A percentile compares a stretch with the other conserved stretches of the same genome.
These are phyloP conservation scores for Gymnopilus dilepis DNA, from an alignment of 768 basidiomycete genomes.

Conservation along the genomic window DNA sequence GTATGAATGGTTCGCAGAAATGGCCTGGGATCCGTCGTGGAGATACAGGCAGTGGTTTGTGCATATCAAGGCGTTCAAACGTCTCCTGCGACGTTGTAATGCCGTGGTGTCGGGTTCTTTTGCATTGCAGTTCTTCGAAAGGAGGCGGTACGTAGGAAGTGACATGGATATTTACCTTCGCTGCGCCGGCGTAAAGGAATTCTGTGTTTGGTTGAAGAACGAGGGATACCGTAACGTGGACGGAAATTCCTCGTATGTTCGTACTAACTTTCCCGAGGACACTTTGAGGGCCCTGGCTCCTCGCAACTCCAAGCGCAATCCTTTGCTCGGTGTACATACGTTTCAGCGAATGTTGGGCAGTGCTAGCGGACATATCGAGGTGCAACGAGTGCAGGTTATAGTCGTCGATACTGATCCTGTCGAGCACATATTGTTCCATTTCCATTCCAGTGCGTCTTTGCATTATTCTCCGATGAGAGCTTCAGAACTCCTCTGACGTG, in stretches of 20 bases:
- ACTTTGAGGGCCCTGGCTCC: background rate
- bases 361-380: background rate
- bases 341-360: background rate
- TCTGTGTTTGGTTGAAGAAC: background rate
- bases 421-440: background rate
- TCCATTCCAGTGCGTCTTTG: background rate
- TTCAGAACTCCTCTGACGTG: no score
- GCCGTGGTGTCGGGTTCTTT: background rate
- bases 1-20: background rate
- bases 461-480: no score
- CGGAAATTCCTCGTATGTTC: background rate
- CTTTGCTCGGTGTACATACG: background rate
- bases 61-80: background rate
- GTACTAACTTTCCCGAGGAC: background rate
- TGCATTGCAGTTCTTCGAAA: background rate
- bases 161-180: background rate
- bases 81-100: background rate
- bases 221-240: background rate
- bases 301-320: background rate
- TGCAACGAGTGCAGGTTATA: background rate
- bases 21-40: background rate
- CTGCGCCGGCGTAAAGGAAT: background rate
- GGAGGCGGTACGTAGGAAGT: background rate
- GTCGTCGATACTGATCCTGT: no score
- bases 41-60: background rate